Percentiles rank a stretch among this genome's conserved stretches.
Conservation (phyloP, 164 flowering plant species). For the Cinnamomum chago region DNA sequence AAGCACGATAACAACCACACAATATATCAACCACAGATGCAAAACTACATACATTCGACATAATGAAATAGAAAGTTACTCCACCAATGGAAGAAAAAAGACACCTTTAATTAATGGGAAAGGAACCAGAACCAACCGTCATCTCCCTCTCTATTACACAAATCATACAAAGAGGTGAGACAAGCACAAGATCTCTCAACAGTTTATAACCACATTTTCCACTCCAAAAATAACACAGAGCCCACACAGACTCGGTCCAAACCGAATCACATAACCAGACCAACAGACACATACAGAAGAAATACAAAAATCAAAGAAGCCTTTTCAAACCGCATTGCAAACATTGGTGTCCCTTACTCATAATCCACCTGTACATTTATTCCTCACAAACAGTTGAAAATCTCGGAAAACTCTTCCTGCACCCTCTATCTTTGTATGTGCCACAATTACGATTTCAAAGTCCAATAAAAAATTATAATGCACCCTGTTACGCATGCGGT, state of each 20-base stretch:
- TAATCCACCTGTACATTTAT: slow-evolving; percentile 7
- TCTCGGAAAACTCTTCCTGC: background rate
- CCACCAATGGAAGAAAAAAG: background rate
- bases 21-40: background rate
- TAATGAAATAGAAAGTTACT: background rate
- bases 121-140: too few relatives aligned
- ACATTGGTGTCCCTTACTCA: background rate
- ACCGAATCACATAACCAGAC: background rate
- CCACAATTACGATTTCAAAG: background rate
- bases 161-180: background rate
- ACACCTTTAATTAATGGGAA: too few relatives aligned
- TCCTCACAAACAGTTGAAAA: background rate
- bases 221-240: background rate
- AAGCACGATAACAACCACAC: background rate
- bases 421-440: background rate
- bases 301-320: background rate
- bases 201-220: background rate
- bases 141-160: background rate
- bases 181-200: background rate
- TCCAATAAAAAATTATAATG: background rate
- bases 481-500: background rate
- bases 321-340: slow-evolving; percentile 3
- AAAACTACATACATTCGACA: background rate
- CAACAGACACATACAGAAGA: background rate
- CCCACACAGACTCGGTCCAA: background rate